A percentile compares a stretch with the other conserved stretches of the same genome.
Conservation (phyloP, 2,329 filamentous ascomycete species). For the Beauveria rudraprayagi region DNA sequence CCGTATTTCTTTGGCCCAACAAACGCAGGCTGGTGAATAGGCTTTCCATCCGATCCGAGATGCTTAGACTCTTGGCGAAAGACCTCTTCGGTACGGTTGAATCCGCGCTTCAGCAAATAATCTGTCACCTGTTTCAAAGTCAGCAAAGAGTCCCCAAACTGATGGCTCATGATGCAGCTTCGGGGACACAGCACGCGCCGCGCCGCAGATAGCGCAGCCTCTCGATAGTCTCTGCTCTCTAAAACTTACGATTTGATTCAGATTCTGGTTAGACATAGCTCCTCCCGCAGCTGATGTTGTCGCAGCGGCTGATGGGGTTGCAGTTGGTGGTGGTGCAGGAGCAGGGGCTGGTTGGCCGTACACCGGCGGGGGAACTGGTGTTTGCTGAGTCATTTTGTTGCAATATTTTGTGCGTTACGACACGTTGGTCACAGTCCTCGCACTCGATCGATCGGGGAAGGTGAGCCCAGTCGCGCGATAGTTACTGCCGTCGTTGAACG, state of each 20-base stretch:
- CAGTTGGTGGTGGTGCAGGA: slow-evolving; percentile 20
- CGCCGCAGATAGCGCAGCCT: not conserved
- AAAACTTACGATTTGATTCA: slow-evolving; percentile 85
- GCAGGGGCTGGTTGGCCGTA: slow-evolving; percentile 25
- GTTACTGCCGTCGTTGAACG: not conserved
- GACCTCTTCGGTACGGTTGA: slow-evolving; percentile 84
- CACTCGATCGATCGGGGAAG: not conserved
- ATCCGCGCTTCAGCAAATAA: slow-evolving; percentile 92
- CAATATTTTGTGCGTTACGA: no score
- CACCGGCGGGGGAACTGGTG: slow-evolving; percentile 5
- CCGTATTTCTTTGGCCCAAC: slow-evolving; percentile 68
- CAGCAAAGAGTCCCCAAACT: slow-evolving; percentile 10
- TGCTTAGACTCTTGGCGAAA: slow-evolving; percentile 85
- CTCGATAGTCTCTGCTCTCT: slow-evolving; percentile 14
- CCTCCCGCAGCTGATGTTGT: slow-evolving; percentile 24
- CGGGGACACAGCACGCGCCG: not conserved
- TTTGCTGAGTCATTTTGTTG: slow-evolving; percentile 5
- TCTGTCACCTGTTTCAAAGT: slow-evolving; percentile 60
- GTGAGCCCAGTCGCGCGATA: not conserved
- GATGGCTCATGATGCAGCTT: not conserved
- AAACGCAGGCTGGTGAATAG: slow-evolving; percentile 62
- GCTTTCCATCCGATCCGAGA: slow-evolving; percentile 71
- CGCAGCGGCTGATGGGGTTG: slow-evolving; percentile 22
- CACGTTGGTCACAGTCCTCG: no score
- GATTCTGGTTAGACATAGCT: slow-evolving; percentile 71